Percentiles rank a stretch among this genome's conserved stretches.
These are phyloP conservation scores for Aspergillus floridensis DNA, from an alignment of 2,329 filamentous ascomycete species.

Conservation along the genomic window DNA sequence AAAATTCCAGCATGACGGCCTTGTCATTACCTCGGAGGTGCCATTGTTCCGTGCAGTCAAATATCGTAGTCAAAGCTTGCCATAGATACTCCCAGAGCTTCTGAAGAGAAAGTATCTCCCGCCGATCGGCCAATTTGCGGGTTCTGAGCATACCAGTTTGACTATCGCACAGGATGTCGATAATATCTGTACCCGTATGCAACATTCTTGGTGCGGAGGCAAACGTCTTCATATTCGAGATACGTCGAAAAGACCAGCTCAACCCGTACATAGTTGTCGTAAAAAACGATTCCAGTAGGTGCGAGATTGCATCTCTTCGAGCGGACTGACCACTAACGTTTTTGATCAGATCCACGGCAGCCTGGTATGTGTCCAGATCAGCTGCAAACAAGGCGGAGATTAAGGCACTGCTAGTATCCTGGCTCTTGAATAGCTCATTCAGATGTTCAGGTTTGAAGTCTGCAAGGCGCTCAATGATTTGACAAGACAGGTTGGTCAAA, in stretches of 20 bases:
- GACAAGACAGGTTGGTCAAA: conserved; percentile 63
- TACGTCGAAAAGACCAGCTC: conserved; percentile 55
- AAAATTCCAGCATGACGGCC: conserved; percentile 82
- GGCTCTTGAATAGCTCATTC: conserved; percentile 65
- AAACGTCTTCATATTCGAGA: conserved; percentile 58
- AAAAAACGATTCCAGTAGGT: conserved; percentile 59
- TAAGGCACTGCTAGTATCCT: conserved; percentile 68
- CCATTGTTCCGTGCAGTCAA: conserved; percentile 81
- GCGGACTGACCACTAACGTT: conserved; percentile 69
- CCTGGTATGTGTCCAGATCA: conserved; percentile 73
- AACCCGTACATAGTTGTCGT: conserved; percentile 56
- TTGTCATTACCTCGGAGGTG: conserved; percentile 68
- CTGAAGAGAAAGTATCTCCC: conserved; percentile 65
- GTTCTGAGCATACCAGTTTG: conserved; percentile 62
- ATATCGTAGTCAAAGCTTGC: conserved; percentile 76
- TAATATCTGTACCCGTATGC: conserved; percentile 60
- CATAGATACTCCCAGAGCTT: conserved; percentile 84
- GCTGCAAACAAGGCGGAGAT: conserved; percentile 79
- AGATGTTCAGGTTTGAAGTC: conserved; percentile 72
- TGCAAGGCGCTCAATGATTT: conserved; percentile 73
- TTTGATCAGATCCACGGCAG: conserved; percentile 79
- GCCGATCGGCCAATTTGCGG: conserved; percentile 52
- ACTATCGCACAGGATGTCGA: conserved; percentile 63
- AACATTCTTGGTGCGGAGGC: conserved; percentile 60
- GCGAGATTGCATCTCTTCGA: conserved; percentile 59